Evolutionary conservation across 1,284 basidiomycete species (phyloP), one percentile per base, ranked within the genome.

Genomic region (Malassezia equina): DNA sequence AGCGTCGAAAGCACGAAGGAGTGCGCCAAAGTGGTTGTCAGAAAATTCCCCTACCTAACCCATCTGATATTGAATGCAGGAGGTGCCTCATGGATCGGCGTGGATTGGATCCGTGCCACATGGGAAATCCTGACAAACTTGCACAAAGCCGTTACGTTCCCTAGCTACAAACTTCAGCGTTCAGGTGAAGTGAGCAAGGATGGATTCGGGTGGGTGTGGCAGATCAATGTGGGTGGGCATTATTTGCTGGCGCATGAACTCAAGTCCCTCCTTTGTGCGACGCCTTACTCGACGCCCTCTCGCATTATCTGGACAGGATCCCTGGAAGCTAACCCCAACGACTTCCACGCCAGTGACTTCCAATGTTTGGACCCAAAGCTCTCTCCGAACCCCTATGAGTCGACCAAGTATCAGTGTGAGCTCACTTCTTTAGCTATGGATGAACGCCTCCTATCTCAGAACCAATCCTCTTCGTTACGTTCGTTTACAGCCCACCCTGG

Each of bases 301-400:
- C 64, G 71, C 32, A 64, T 75, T 51, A 63, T 75, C 45, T 75
- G 73, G 73, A 75, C 71, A 19, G 66, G 71, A 54, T 74, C 71
- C 11, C 58, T 75, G 27, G 74, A 75, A 47, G 73, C 70, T 9
- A 62, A 61, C 28, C 55, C 57, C 12, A 52, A 55, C 42, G 71
- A 66, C 59, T 72, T 68, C 55, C 60, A 72, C 25, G 52, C 59
- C 17, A 58, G 52, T 28, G 74, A 75, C 53, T 68, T 62, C 42
- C 64, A 75, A 55, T 73, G 74, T 51, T 27, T 69, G 7, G 60
- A 73, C 44, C 53, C 47, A 0, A 39, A 46, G 29, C 50, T 56
- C 6, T 55, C 66, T 33, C 61, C 63, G 17, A 50, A 66, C 31
- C 64, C 71, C 8, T 75, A 75, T 61, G 71, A 75, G 45, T 66